Conservation (phyloP, 441 rosid genomes). For the Heliophila coronopifolia region DNA sequence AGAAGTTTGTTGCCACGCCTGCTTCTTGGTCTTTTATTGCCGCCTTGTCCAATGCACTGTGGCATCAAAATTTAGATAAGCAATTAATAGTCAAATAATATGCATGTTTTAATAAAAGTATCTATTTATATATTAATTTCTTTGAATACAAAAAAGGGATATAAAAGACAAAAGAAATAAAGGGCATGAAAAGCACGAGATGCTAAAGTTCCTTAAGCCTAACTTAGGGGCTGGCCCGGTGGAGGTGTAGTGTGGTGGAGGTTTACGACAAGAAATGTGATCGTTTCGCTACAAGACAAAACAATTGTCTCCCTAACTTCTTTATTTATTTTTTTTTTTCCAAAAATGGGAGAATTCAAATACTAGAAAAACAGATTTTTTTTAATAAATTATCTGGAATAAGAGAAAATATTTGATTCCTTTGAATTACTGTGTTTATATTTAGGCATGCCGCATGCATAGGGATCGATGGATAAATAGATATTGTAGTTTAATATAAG, state of each 20-base stretch:
- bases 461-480: conserved; percentile 20
- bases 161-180: not conserved
- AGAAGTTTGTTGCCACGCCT: not conserved
- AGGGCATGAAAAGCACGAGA: conserved; percentile 12
- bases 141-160: too few species aligned
- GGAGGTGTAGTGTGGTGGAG: conserved; percentile 31
- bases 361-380: conserved; percentile 10
- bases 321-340: not conserved
- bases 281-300: conserved; percentile 15
- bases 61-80: not conserved
- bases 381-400: not conserved
- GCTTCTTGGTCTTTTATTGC: conserved; percentile 50
- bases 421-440: conserved; percentile 14
- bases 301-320: conserved; percentile 15
- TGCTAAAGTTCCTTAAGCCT: not conserved
- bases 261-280: conserved; percentile 27
- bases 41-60: conserved; percentile 77
- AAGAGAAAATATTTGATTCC: conserved; percentile 11
- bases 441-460: conserved; percentile 12
- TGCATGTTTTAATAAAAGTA: too few species aligned
- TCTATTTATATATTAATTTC: too few species aligned
- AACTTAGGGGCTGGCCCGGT: conserved; percentile 22
- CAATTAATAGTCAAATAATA: not conserved
- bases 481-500: conserved; percentile 21
- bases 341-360: not conserved